phyloP scores from a whole-genome alignment of 1,139 yeast genomes.

The Debaryomycetaceae sp. region DNA sequence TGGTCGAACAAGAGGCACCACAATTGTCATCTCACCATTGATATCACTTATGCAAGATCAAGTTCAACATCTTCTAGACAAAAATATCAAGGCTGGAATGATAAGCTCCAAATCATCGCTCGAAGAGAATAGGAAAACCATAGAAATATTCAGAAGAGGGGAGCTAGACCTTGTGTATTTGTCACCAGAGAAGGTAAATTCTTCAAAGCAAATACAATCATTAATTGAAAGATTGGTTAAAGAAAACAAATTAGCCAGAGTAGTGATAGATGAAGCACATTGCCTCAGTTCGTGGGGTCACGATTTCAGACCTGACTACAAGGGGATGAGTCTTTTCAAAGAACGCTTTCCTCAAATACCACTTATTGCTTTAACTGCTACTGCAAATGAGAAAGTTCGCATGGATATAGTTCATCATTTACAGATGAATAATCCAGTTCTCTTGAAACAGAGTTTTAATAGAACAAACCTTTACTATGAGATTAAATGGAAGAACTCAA shows the following conservation, averaged over 20 bases:
- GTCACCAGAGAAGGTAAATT: constrained; percentile 93
- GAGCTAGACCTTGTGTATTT: constrained; percentile 73
- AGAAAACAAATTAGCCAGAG: constrained; percentile 63
- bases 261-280: constrained; percentile 97
- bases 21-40: constrained; percentile 90
- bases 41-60: constrained; percentile 98
- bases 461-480: constrained; percentile 82
- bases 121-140: constrained; percentile 61
- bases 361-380: constrained; percentile 94
- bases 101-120: constrained; percentile 72
- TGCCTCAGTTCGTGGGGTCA: constrained; percentile 99
- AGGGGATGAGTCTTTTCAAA: constrained; percentile 73
- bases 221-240: constrained; percentile 59
- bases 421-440: constrained; percentile 51
- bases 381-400: constrained; percentile 90
- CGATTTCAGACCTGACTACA: constrained; percentile 95
- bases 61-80: constrained; percentile 70
- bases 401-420: constrained; percentile 80
- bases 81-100: constrained; percentile 80
- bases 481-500: constrained; percentile 60
- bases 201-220: constrained; percentile 65
- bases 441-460: constrained; percentile 79
- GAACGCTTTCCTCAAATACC: constrained; percentile 75
- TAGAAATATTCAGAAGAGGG: constrained; percentile 62
- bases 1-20: constrained; percentile 77